Percentiles rank a stretch among this genome's conserved stretches.
phyloP scores from a whole-genome alignment of 1,284 basidiomycete genomes.

The Ceratobasidium theobromae region DNA sequence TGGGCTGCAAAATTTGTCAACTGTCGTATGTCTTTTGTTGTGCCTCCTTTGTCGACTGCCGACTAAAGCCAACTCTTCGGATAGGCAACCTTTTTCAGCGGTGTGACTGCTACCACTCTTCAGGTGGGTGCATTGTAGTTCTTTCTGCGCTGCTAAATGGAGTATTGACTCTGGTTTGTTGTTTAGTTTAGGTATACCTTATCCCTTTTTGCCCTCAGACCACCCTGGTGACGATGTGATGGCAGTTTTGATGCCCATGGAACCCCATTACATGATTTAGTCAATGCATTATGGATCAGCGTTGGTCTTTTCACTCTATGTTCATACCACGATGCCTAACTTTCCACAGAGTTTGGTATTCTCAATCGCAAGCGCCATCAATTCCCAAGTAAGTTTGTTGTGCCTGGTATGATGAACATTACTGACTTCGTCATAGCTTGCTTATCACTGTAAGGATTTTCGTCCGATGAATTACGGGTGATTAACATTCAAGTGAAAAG shows the following conservation, averaged over 20 bases:
- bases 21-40: constrained; percentile 46
- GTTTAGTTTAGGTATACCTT: not conserved
- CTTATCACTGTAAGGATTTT: constrained; percentile 34
- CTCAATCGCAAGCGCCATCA: constrained; percentile 72
- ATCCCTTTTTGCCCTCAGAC: not conserved
- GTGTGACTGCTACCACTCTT: constrained; percentile 54
- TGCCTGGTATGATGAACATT: not conserved
- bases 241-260: not conserved
- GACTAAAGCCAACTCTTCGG: not conserved
- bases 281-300: constrained; percentile 72
- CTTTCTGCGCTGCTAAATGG: not conserved
- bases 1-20: constrained; percentile 69
- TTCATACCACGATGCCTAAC: not conserved
- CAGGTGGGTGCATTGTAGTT: constrained; percentile 31
- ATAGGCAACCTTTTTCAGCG: constrained; percentile 70
- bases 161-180: not conserved
- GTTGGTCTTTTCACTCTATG: not conserved
- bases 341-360: constrained; percentile 54
- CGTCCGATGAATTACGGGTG: not conserved
- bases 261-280: constrained; percentile 41
- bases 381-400: constrained; percentile 54
- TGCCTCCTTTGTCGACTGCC: not conserved
- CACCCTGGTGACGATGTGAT: not conserved
- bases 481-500: not conserved
- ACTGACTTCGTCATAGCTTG: constrained; percentile 25